Evolutionary conservation across 306 rosid genomes (phyloP), one percentile per base, ranked within the genome.

Genomic region (Lablab purpureus): DNA sequence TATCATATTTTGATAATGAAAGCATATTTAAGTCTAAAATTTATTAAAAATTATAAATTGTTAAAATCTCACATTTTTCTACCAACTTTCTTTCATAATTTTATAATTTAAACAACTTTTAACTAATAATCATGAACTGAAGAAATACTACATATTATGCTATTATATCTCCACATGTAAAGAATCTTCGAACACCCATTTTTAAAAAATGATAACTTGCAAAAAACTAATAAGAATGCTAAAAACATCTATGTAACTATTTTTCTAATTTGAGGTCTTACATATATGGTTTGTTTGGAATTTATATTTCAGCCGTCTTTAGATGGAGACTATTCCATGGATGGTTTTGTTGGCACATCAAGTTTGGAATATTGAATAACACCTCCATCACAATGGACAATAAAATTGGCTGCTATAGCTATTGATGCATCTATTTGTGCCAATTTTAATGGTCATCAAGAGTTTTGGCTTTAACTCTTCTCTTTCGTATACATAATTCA

Each of bases 241-340:
- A 10, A 23, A 63, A 2, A 62, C 13, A 63, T 13, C 0, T n/a
- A 30, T 47, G 18, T 28, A 59, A 63, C 36, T 28, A 79, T 60
- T 13, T 27, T 75, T 27, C 23, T n/a, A n/a, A 32, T 72, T 13
- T 71, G 54, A 18, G 65, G 72, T 71, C 64, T 77, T 69, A 45
- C 30, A 36, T 54, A 2, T 60, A 32, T 68, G 47, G 76, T 45
- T 36, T 78, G 40, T 43, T 56, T 14, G 30, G 7, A 56, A 58
- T 45, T 45, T 19, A 40, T 67, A 50, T n/a, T 34, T 64, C 2
- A 76, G 23, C 11, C 4, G 11, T 19, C 51, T 19, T 56, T 22
- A 21, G 30, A 56, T 28, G 6, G 69, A 56, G 71, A 71, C 73
- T 25, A 47, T 47, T 58, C 41, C 72, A 36, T 40, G 2, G 2